These are phyloP conservation scores for Asterella californica DNA, from an alignment of 225 moss, liverwort and hornwort species.

Conservation along the genomic window DNA sequence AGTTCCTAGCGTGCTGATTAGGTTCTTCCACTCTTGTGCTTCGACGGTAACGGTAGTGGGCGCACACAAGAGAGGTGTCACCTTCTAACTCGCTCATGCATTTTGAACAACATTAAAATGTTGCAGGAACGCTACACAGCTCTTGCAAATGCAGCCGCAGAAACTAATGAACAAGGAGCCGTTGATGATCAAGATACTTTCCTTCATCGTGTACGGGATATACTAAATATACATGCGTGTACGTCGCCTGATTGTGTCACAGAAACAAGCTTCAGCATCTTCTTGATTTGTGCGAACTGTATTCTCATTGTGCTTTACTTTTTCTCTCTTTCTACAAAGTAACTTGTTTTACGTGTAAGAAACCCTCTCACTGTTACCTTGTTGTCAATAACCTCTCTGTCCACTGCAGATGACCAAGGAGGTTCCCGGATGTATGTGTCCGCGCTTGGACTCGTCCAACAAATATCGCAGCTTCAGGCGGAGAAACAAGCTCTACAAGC, in stretches of 20 bases:
- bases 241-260: background rate
- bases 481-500: conserved; percentile 74
- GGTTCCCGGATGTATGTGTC: conserved; percentile 92
- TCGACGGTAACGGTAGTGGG: background rate
- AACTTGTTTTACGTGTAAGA: background rate
- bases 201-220: conserved; percentile 88
- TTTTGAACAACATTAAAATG: background rate
- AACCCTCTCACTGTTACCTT: background rate
- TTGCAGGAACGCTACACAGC: conserved; percentile 72
- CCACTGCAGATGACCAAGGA: conserved; percentile 65
- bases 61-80: background rate
- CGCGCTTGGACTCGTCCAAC: conserved; percentile 91
- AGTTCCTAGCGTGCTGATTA: background rate
- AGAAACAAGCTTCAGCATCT: background rate
- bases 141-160: conserved; percentile 63
- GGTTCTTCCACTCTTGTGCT: background rate
- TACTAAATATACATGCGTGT: conserved; percentile 85
- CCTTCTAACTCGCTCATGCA: background rate
- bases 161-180: conserved; percentile 92
- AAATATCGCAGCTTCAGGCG: conserved; percentile 79
- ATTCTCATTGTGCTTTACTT: background rate
- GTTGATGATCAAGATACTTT: conserved; percentile 99
- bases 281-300: background rate
- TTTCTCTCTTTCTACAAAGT: background rate
- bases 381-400: background rate